Conservation (phyloP, 805 yeast species). For the Lipomyces anomalus region DNA sequence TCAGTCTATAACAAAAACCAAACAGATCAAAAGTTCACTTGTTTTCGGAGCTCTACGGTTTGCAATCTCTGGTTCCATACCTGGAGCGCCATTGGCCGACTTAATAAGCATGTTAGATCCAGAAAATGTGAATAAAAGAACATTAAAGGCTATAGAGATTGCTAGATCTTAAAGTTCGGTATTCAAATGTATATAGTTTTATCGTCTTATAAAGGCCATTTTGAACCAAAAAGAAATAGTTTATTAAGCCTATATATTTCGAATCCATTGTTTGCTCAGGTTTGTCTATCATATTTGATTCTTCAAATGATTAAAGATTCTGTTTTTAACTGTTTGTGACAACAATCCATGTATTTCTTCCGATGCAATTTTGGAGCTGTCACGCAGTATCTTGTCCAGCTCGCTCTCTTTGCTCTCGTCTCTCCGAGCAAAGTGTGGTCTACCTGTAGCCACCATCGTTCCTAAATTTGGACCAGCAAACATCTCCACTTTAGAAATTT, state of each 20-base stretch:
- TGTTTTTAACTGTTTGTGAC: slow-evolving; percentile 25
- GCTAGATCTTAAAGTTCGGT: slow-evolving; percentile 6
- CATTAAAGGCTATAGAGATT: slow-evolving; percentile 6
- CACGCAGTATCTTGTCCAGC: slow-evolving; percentile 17
- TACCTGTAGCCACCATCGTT: slow-evolving; percentile 6
- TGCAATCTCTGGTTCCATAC: slow-evolving; percentile 15
- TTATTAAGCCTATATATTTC: not conserved
- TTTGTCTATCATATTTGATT: slow-evolving; percentile 1
- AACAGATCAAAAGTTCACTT: slow-evolving; percentile 1
- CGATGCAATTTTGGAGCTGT: slow-evolving; percentile 21
- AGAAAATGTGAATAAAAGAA: slow-evolving; percentile 7
- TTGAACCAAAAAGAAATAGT: not conserved
- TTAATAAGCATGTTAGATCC: slow-evolving; percentile 13
- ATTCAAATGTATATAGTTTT: slow-evolving; percentile 6
- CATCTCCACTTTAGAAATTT: slow-evolving; percentile 22
- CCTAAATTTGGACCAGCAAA: slow-evolving; percentile 2
- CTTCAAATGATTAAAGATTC: slow-evolving; percentile 21
- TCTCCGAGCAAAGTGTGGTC: slow-evolving; percentile 1
- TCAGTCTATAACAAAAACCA: not conserved
- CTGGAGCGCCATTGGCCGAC: slow-evolving; percentile 21
- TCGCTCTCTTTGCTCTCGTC: slow-evolving; percentile 13
- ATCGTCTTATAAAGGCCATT: no score
- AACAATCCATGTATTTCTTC: slow-evolving; percentile 30
- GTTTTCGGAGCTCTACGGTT: slow-evolving; percentile 20
- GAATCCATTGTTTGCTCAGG: not conserved